Conservation (phyloP, 805 yeast genomes). For the Millerago galiae region DNA sequence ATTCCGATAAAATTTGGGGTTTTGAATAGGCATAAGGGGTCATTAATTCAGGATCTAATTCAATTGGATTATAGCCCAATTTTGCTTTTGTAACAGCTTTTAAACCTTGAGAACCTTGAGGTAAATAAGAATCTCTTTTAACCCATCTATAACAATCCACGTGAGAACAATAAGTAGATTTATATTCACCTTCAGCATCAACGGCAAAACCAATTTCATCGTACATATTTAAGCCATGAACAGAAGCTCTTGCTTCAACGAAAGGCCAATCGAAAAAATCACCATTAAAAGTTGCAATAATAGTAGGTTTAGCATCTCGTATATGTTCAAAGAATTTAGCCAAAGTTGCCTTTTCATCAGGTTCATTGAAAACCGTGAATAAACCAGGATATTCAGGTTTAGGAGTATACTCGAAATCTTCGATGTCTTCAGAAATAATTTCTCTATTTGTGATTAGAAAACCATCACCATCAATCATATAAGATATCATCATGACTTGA, state of each 20-base stretch:
- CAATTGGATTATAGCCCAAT: constrained; percentile 93
- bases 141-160: constrained; percentile 99
- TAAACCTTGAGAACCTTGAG: constrained; percentile 97
- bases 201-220: constrained; percentile 91
- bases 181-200: constrained; percentile 87
- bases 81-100: constrained; percentile 96
- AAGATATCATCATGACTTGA: constrained; percentile 97
- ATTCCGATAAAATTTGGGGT: constrained; percentile 90
- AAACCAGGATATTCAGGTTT: constrained; percentile 91
- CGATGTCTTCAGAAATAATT: constrained; percentile 89
- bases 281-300: constrained; percentile 97
- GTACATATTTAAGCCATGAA: constrained; percentile 82
- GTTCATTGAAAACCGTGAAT: constrained; percentile 86
- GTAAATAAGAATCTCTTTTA: constrained; percentile 91
- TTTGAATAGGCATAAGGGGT: constrained; percentile 93
- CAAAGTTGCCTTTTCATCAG: constrained; percentile 70
- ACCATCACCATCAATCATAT: constrained; percentile 98
- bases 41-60: constrained; percentile 96
- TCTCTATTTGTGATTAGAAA: constrained; percentile 89
- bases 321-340: constrained; percentile 84
- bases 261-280: constrained; percentile 99
- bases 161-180: constrained; percentile 86
- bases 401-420: constrained; percentile 96
- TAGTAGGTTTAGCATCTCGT: constrained; percentile 83
- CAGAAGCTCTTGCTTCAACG: constrained; percentile 79